Base-by-base conservation (phyloP, 345 rosid genomes). In the Euphorbia pulcherrima region DNA sequence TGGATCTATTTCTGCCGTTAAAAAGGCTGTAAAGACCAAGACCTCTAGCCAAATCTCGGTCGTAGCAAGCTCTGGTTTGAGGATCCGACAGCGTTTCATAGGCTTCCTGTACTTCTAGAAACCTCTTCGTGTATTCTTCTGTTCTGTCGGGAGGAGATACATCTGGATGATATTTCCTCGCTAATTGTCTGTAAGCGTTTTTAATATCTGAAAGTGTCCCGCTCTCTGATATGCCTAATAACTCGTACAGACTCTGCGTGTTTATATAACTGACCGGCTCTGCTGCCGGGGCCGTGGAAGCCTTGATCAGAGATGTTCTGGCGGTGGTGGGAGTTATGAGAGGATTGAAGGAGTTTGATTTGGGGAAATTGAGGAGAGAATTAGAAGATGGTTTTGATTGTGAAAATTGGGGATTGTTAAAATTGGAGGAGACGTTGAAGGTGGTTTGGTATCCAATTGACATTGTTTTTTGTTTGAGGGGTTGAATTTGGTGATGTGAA, bases 131-230 rank as follows among this genome's bases (percentile, higher is more conserved):
- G 58, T 84, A 77, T 76, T 92, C 98, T 55, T 82, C 86, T 60
- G 86, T 78, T 61, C 78, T 85, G 75, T 64, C 96, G 39, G 92
- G 86, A 0, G 98, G 98, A 12, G 96, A 92, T 2, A 92, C 96
- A 64, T 92, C 98, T 3, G 98, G 98, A 47, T 92, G 98, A 69
- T 87, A 92, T 73, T 87, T 92, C 8, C 86, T 78, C 5, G 92
- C 98, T 1, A 87, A 77, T 72, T 87, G 89, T 79, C 90, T 88
- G 69, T 92, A 92, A 5, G 96, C 98, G 75, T 90, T 90, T 75
- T 92, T 92, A 61, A 92, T 88, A 52, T 92, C 95, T 6, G 72
- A 82, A 11, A 84, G 59, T 5, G 82, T 78, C 26, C 81, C 92
- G 1, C 88, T 73, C 39, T 88, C 85, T 1, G 91, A 69, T 60